Evolutionary conservation across 768 basidiomycete genomes (phyloP), one percentile per base, ranked within the genome.

Genomic region (Pleurotus salmoneostramineus): DNA sequence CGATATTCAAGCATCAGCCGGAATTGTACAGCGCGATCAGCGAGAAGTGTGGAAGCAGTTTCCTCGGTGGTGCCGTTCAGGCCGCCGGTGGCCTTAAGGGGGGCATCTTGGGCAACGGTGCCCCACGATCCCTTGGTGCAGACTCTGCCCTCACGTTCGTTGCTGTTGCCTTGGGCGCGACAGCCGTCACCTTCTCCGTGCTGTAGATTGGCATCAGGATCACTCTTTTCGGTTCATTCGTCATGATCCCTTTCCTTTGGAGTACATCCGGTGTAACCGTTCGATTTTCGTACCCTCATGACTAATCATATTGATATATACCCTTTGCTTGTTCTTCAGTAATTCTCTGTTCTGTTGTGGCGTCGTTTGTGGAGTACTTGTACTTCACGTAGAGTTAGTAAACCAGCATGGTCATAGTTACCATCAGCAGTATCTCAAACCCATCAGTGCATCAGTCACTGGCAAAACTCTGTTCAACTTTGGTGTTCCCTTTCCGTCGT

Each of bases 41-140:
- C 43, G 62, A 62, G 57, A 87, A 77, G 42, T 99, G 96, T 69
- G 90, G 91, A 3, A 31, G 69, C 6, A 78, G 73, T 65, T 97
- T 93, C 83, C 77, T 93, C 58, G 79, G 72, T 58, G 81, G 83
- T 40, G 82, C 80, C 15, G 82, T 88, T 34, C 77, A 84, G 67
- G 89, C 88, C 46, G 90, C 88, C 37, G 89, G 89, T 62, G 78
- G 78, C 21, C 66, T 86, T 52, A 74, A 78, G 4, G 21, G 75
- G 46, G 76, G 76, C 54, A 62, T 75, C 50, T 54, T 66, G 42
- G 52, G 62, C 57, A 60, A 59, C 33, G 69, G 68, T 17, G 71
- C 69, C 35, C 57, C 60, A 34, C 44, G 52, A 21, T 15, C 52
- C 14, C 11, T 67, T 56, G 64, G 61, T 8, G 59, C 60, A 59